Evolutionary conservation across 1,284 basidiomycete genomes (phyloP).

Genomic region (Ustanciosporium gigantosporum): DNA sequence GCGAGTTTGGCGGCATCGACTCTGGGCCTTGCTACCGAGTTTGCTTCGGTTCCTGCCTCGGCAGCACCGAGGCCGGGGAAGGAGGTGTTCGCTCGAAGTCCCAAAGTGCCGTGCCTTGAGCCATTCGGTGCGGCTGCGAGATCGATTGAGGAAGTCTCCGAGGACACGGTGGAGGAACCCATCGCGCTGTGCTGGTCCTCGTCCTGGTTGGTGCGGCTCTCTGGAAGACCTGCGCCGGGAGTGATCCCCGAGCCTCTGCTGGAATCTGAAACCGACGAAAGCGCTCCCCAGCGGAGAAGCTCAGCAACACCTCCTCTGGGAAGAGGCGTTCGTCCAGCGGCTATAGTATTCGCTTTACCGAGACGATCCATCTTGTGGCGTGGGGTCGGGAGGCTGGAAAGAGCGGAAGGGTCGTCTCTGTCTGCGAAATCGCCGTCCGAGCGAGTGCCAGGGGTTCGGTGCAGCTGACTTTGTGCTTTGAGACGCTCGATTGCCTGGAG

Average conservation of each 20-base stretch:
- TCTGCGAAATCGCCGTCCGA: constrained; percentile 16
- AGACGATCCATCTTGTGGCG: constrained; percentile 33
- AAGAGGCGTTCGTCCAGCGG: constrained; percentile 33
- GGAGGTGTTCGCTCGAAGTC: constrained; percentile 36
- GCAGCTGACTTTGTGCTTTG: constrained; percentile 29
- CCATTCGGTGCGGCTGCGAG: constrained; percentile 23
- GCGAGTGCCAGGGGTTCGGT: constrained; percentile 13
- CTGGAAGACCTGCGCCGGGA: constrained; percentile 14
- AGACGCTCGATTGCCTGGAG: constrained; percentile 26
- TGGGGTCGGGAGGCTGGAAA: constrained; percentile 11
- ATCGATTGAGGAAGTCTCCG: constrained; percentile 36
- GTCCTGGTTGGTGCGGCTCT: constrained; percentile 9
- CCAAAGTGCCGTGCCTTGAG: constrained; percentile 27
- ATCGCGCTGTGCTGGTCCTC: constrained; percentile 22
- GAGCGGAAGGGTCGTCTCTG: constrained; percentile 6
- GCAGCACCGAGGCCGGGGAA: constrained; percentile 39
- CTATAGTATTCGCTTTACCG: constrained; percentile 37
- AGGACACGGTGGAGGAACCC: constrained; percentile 17
- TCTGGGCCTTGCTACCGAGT: constrained; percentile 24
- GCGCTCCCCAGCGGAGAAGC: constrained; percentile 29
- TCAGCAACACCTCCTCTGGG: constrained; percentile 34
- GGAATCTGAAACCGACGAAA: constrained; percentile 25
- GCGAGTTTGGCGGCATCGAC: constrained; percentile 36
- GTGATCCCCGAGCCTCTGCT: constrained; percentile 12
- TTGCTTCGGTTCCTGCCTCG: constrained; percentile 34